Percentiles rank a stretch among this genome's conserved stretches.
These are phyloP conservation scores for Aspergillus texensis DNA, from an alignment of 2,329 filamentous ascomycete genomes.

Conservation along the genomic window DNA sequence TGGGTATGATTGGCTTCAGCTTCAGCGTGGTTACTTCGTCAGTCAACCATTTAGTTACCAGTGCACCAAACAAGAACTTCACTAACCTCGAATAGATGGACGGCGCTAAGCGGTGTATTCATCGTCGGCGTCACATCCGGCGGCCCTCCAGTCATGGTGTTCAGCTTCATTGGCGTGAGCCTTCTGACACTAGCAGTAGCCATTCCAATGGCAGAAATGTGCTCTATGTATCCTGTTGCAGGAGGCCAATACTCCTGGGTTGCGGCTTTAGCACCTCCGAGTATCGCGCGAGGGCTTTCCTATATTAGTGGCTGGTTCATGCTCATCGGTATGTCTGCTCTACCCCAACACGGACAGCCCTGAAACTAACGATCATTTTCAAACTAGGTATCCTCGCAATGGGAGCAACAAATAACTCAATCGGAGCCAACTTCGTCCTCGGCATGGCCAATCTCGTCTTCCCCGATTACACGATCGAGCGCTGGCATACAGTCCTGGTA, in stretches of 20 bases:
- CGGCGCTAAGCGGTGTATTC: constrained; percentile 58
- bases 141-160: constrained; percentile 62
- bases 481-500: constrained; percentile 60
- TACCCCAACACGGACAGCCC: background rate
- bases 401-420: constrained; percentile 58
- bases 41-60: background rate
- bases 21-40: constrained; percentile 61
- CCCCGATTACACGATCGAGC: constrained; percentile 54
- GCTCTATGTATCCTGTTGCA: constrained; percentile 58
- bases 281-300: constrained; percentile 46
- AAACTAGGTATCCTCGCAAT: constrained; percentile 52
- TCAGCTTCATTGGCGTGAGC: constrained; percentile 58
- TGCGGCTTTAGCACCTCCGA: constrained; percentile 56
- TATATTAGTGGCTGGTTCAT: constrained; percentile 55
- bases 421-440: constrained; percentile 59
- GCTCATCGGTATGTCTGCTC: constrained; percentile 42
- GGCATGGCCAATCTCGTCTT: constrained; percentile 58
- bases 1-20: constrained; percentile 63
- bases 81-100: constrained; percentile 47
- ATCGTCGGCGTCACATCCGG: constrained; percentile 59
- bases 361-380: background rate
- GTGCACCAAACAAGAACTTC: no score
- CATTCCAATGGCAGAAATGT: constrained; percentile 63
- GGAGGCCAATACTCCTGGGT: constrained; percentile 63
- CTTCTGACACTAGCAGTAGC: constrained; percentile 56